phyloP scores from a whole-genome alignment of 2,329 filamentous ascomycete species.

The Aspergillus jensenii region DNA sequence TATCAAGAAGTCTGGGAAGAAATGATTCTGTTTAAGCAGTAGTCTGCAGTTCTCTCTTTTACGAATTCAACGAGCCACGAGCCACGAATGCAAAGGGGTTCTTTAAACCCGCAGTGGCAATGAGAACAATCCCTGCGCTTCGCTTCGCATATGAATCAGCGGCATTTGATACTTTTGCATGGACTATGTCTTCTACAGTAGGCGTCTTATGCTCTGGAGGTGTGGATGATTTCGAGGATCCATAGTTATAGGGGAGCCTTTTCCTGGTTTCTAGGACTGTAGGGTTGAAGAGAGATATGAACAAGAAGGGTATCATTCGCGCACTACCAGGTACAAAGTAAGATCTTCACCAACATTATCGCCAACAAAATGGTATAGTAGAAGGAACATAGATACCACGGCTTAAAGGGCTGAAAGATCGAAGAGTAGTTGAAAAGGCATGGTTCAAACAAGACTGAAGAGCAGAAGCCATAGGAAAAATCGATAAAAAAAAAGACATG shows the following conservation, averaged over 20 bases:
- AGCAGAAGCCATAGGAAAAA: not conserved
- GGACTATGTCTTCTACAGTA: slow-evolving; percentile 2
- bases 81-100: slow-evolving; percentile 15
- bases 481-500: not conserved
- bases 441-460: not conserved
- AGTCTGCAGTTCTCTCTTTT: slow-evolving; percentile 2
- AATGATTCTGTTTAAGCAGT: slow-evolving; percentile 55
- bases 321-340: slow-evolving; percentile 6
- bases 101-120: slow-evolving; percentile 13
- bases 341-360: slow-evolving; percentile 13
- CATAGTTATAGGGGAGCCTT: not conserved
- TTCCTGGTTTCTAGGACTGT: not conserved
- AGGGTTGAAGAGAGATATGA: not conserved
- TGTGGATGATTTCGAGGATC: not conserved
- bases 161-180: slow-evolving; percentile 7
- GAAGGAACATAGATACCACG: not conserved
- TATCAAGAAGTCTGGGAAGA: slow-evolving; percentile 99
- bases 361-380: slow-evolving; percentile 14
- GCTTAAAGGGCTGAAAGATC: not conserved
- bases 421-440: slow-evolving; percentile 22
- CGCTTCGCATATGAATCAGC: slow-evolving; percentile 10
- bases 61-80: slow-evolving; percentile 27
- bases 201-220: not conserved
- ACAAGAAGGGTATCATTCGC: slow-evolving; percentile 17
- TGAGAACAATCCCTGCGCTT: slow-evolving; percentile 11